Conservation (phyloP, 139 green algal species). For the Prasinococcaceae sp. region DNA sequence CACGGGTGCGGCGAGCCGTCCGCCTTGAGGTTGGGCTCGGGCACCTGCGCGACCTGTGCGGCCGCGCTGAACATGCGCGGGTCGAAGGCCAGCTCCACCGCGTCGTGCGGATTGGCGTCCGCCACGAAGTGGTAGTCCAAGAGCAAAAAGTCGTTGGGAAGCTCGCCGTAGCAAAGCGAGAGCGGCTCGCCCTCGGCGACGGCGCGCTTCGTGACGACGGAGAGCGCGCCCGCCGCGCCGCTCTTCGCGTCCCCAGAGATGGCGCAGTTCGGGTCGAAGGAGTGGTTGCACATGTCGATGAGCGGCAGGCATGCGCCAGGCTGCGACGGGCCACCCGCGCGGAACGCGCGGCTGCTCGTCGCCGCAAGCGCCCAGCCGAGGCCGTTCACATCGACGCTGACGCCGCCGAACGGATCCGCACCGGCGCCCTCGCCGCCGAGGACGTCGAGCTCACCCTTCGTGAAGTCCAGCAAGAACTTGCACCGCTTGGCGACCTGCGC, state of each 20-base stretch:
- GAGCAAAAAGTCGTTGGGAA: slow-evolving; percentile 74
- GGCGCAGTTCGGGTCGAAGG: neutral
- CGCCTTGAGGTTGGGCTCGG: too few relatives aligned
- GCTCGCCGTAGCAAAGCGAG: slow-evolving; percentile 55
- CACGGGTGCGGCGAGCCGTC: too few relatives aligned
- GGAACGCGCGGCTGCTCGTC: slow-evolving; percentile 10
- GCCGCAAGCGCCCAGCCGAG: slow-evolving; percentile 12
- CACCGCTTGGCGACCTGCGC: slow-evolving; percentile 8
- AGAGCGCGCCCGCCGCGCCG: neutral
- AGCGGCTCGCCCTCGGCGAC: slow-evolving; percentile 35
- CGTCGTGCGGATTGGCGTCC: slow-evolving; percentile 52
- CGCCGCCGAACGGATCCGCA: neutral
- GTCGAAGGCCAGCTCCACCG: slow-evolving; percentile 58
- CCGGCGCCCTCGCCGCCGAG: neutral
- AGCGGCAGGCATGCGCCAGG: slow-evolving; percentile 9
- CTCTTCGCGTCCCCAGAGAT: neutral
- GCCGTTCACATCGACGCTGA: slow-evolving; percentile 4
- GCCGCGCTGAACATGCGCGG: slow-evolving; percentile 5
- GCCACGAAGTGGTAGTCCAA: slow-evolving; percentile 80
- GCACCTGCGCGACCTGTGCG: neutral
- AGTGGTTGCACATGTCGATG: slow-evolving; percentile 18
- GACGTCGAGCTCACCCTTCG: neutral
- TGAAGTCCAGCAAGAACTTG: slow-evolving; percentile 2
- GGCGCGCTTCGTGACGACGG: neutral
- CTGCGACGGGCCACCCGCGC: slow-evolving; percentile 19